A percentile compares a stretch with the other conserved stretches of the same genome.
phyloP scores from a whole-genome alignment of 192 early-diverging fungal species.

The Entomortierella beljakovae region DNA sequence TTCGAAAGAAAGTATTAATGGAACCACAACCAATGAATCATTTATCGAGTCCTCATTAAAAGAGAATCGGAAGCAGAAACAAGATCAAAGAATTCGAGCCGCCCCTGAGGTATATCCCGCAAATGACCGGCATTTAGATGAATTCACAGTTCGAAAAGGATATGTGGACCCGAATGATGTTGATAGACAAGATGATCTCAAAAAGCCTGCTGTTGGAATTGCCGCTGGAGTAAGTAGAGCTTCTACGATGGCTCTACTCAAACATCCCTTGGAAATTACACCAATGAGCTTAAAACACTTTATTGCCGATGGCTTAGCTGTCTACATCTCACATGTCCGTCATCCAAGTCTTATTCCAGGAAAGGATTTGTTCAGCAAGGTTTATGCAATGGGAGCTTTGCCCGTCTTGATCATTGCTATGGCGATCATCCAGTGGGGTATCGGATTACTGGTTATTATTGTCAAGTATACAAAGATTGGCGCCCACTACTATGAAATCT shows the following conservation, averaged over 20 bases:
- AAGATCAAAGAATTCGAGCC: slow-evolving; percentile 3
- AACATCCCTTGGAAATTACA: slow-evolving; percentile 29
- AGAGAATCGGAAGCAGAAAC: slow-evolving; percentile 6
- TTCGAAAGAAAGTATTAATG: no score
- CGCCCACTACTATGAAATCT: not conserved
- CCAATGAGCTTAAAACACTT: slow-evolving; percentile 15
- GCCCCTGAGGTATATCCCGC: slow-evolving; percentile 17
- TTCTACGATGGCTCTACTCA: not conserved
- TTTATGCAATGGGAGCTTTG: slow-evolving; percentile 37
- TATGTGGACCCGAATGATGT: not conserved
- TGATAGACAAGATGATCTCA: no score
- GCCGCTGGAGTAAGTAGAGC: not conserved
- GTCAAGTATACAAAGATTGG: slow-evolving; percentile 30
- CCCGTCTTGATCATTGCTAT: slow-evolving; percentile 30
- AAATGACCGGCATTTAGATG: slow-evolving; percentile 15
- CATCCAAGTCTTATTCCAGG: slow-evolving; percentile 44
- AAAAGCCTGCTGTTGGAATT: not conserved
- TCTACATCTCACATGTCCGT: slow-evolving; percentile 17
- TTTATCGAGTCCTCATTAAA: not conserved
- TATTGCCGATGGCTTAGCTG: slow-evolving; percentile 16
- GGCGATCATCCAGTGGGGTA: slow-evolving; percentile 23
- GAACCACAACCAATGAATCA: no score
- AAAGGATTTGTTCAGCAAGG: slow-evolving; percentile 20
- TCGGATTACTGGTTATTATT: slow-evolving; percentile 34
- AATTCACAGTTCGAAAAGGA: slow-evolving; percentile 12